phyloP scores from a whole-genome alignment of 192 early-diverging fungal genomes.

The Polychytrium aggregatum region DNA sequence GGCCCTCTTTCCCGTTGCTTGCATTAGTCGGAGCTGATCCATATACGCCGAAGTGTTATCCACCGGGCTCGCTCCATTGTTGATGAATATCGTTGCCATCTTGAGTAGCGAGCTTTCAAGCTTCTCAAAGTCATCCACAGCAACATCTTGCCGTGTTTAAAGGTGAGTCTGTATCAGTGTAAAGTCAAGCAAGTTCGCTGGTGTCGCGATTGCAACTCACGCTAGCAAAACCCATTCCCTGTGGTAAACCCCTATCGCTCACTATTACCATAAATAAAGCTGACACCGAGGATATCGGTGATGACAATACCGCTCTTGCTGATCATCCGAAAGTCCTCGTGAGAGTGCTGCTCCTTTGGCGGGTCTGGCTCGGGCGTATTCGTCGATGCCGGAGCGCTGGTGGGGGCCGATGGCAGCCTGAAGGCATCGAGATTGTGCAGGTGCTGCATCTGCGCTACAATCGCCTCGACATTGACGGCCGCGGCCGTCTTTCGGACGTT shows the following conservation, averaged over 20 bases:
- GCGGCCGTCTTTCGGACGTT: too few species aligned
- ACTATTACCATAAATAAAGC: slow-evolving; percentile 37
- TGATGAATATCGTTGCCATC: slow-evolving; percentile 37
- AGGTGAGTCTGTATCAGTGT: too few species aligned
- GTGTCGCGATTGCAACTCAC: too few species aligned
- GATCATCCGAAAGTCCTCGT: slow-evolving; percentile 29
- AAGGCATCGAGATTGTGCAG: background rate
- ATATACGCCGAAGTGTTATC: slow-evolving; percentile 13
- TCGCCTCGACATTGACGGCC: too few species aligned
- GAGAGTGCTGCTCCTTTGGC: background rate
- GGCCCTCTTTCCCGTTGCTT: slow-evolving; percentile 18
- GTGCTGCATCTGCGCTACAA: slow-evolving; percentile 10
- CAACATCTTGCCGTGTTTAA: slow-evolving; percentile 34
- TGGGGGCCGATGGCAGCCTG: background rate
- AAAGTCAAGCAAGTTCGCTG: too few species aligned
- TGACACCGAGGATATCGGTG: slow-evolving; percentile 22
- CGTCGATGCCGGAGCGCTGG: background rate
- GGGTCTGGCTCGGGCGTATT: background rate
- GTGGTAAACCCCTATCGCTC: background rate
- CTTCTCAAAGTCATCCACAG: slow-evolving; percentile 28
- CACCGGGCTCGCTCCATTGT: slow-evolving; percentile 12
- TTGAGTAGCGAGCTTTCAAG: slow-evolving; percentile 32
- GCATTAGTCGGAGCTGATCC: slow-evolving; percentile 27
- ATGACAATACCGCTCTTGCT: slow-evolving; percentile 16
- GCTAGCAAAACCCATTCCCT: too few species aligned